These are phyloP conservation scores for Aechmea fasciata DNA, from an alignment of 176 grass and related monocot genomes.

Conservation along the genomic window DNA sequence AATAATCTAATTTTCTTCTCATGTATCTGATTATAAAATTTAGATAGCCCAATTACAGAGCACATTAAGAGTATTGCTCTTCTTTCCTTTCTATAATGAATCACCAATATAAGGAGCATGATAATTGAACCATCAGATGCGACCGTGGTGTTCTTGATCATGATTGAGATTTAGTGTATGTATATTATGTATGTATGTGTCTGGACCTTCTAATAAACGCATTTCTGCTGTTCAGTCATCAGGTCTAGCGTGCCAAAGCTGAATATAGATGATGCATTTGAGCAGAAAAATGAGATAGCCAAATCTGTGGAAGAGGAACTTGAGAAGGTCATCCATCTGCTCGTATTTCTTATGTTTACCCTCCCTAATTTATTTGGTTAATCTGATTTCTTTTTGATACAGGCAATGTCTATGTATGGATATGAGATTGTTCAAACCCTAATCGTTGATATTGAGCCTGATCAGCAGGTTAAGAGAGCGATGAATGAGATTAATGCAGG, in stretches of 20 bases:
- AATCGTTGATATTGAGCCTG: conserved; percentile 59
- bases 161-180: not conserved
- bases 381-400: conserved; percentile 11
- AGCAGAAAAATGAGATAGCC: conserved; percentile 55
- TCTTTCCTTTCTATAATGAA: no score
- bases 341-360: conserved; percentile 3
- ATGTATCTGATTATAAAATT: not conserved
- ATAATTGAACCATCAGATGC: no score
- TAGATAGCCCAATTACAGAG: not conserved
- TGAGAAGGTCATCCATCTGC: conserved; percentile 37
- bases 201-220: not conserved
- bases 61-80: no score
- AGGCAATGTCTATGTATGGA: conserved; percentile 58
- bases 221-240: conserved; percentile 34
- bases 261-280: conserved; percentile 46
- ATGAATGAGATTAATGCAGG: conserved; percentile 68
- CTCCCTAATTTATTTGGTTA: conserved; percentile 6
- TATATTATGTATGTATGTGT: not conserved
- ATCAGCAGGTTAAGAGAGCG: conserved; percentile 46
- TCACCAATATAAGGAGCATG: no score
- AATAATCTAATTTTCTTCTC: not conserved
- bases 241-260: conserved; percentile 57
- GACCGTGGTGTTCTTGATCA: no score
- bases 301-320: conserved; percentile 63
- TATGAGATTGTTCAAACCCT: conserved; percentile 61